Conservation (phyloP, 1,139 yeast genomes). For the Eremothecium gossypii region DNA sequence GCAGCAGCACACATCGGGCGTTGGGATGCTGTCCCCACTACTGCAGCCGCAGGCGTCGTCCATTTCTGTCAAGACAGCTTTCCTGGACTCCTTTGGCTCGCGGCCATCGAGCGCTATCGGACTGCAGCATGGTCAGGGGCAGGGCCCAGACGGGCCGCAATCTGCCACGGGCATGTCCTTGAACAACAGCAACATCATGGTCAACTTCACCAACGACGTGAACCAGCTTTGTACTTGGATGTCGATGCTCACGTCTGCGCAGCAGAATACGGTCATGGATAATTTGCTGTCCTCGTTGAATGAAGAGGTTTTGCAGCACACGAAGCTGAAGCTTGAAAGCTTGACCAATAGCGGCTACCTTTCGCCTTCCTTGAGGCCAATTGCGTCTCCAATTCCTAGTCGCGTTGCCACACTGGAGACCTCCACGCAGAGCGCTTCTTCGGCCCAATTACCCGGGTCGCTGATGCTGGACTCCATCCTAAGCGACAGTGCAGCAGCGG, state of each 20-base stretch:
- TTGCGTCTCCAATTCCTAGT: slow-evolving; percentile 21
- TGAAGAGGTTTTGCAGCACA: slow-evolving; percentile 40
- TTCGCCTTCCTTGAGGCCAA: slow-evolving; percentile 24
- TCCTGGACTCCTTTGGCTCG: slow-evolving; percentile 30
- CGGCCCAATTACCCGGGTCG: slow-evolving; percentile 9
- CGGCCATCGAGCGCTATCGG: slow-evolving; percentile 29
- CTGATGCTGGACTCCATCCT: slow-evolving; percentile 32
- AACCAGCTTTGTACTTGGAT: slow-evolving; percentile 53
- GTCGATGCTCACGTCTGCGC: slow-evolving; percentile 45
- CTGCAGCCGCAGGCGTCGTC: slow-evolving; percentile 12
- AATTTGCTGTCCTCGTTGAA: slow-evolving; percentile 43
- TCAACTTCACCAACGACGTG: slow-evolving; percentile 38
- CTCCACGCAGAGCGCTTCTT: slow-evolving; percentile 16
- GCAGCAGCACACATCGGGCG: slow-evolving; percentile 18
- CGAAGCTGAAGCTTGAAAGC: slow-evolving; percentile 34
- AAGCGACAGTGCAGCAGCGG: slow-evolving; percentile 10
- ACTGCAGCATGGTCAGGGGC: slow-evolving; percentile 9
- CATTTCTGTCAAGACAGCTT: slow-evolving; percentile 11
- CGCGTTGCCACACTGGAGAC: slow-evolving; percentile 4
- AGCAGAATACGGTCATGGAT: slow-evolving; percentile 51
- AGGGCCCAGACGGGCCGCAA: slow-evolving; percentile 9
- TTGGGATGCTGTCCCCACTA: slow-evolving; percentile 20
- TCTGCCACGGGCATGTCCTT: slow-evolving; percentile 4
- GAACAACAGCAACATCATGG: slow-evolving; percentile 19
- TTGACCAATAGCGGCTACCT: slow-evolving; percentile 19